These are phyloP conservation scores for Psidium friedrichsthalianum DNA, from an alignment of 345 rosid species.

Conservation along the genomic window DNA sequence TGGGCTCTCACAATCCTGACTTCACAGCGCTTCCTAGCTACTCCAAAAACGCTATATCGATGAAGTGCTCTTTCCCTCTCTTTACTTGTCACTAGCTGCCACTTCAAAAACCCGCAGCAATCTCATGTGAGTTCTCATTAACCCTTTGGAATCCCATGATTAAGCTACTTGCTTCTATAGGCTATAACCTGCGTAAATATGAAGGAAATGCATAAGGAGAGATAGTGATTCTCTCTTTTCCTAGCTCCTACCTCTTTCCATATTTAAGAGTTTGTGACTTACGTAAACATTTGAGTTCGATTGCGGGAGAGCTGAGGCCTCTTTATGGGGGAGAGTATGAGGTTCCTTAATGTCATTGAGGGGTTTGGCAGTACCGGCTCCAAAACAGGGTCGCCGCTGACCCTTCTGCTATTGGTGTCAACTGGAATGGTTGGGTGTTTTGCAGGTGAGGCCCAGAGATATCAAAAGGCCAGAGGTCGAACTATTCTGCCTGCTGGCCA, in stretches of 20 bases:
- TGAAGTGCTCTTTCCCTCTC: background rate
- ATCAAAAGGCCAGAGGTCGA: constrained; percentile 64
- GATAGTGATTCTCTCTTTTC: background rate
- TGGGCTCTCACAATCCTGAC: background rate
- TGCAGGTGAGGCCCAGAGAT: constrained; percentile 54
- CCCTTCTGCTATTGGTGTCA: constrained; percentile 54
- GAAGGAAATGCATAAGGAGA: background rate
- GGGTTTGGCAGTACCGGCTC: constrained; percentile 51
- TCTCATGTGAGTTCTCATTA: background rate
- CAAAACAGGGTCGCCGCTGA: constrained; percentile 29
- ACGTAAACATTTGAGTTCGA: constrained; percentile 67
- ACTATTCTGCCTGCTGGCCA: constrained; percentile 87
- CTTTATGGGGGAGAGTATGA: constrained; percentile 87
- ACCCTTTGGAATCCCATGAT: background rate
- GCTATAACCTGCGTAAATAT: constrained; percentile 15
- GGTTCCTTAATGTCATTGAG: constrained; percentile 66
- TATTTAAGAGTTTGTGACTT: constrained; percentile 12
- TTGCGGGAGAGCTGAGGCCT: constrained; percentile 84
- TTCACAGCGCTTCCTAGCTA: background rate
- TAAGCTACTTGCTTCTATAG: background rate
- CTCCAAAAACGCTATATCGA: background rate
- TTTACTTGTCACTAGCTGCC: background rate
- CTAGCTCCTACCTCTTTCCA: background rate
- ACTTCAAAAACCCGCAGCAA: background rate
- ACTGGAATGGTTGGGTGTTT: constrained; percentile 35